phyloP scores from a whole-genome alignment of 2,329 filamentous ascomycete species.

The Colletotrichum lini region DNA sequence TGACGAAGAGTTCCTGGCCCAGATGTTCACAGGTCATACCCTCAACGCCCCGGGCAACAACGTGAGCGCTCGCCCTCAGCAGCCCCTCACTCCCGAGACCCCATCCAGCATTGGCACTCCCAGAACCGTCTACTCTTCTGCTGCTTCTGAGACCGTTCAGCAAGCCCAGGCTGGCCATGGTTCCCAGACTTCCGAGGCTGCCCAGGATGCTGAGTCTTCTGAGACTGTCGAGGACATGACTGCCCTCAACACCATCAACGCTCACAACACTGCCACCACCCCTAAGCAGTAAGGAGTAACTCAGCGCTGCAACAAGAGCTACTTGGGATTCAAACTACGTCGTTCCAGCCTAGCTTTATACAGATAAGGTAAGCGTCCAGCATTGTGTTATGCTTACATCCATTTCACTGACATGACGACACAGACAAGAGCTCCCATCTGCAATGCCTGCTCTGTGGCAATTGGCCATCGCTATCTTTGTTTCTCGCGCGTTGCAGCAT shows the following conservation, averaged over 20 bases:
- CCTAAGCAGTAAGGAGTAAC: background rate
- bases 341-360: background rate
- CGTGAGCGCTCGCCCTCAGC: background rate
- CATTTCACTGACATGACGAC: background rate
- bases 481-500: background rate
- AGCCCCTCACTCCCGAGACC: background rate
- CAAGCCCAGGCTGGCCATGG: background rate
- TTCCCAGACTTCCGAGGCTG: background rate
- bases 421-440: background rate
- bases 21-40: background rate
- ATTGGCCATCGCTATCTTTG: background rate
- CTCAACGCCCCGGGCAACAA: background rate
- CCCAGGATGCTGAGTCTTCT: background rate
- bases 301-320: background rate
- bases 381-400: background rate
- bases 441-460: background rate
- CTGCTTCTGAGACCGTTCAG: background rate
- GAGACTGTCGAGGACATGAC: background rate
- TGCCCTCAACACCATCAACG: background rate
- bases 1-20: background rate
- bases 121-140: background rate
- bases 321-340: too few species aligned
- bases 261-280: background rate
- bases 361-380: background rate
- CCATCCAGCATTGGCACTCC: slow-evolving; percentile 3